phyloP scores from a whole-genome alignment of 2,329 filamentous ascomycete genomes.

The Graphiopsis chlorocephala region DNA sequence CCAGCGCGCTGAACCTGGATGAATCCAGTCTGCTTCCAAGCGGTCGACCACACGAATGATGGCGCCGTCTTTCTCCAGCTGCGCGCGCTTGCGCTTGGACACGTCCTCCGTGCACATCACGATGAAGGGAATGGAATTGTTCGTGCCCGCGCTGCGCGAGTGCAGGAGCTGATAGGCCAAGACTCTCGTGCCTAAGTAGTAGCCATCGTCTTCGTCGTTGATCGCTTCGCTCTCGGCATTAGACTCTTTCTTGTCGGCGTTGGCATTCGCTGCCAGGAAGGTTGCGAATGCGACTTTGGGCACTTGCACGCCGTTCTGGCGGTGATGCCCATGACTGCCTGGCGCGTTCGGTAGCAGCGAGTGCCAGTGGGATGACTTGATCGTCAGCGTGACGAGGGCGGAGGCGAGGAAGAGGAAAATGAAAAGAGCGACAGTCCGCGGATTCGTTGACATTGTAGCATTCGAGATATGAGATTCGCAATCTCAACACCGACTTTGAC shows the following conservation, averaged over 20 bases:
- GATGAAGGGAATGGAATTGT: conserved; percentile 37
- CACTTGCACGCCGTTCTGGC: conserved; percentile 20
- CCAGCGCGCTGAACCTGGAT: conserved; percentile 30
- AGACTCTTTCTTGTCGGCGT: conserved; percentile 20
- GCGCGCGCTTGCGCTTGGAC: conserved; percentile 34
- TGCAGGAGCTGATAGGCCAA: conserved; percentile 40
- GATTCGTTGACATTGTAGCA: conserved; percentile 19
- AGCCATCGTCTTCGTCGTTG: conserved; percentile 35
- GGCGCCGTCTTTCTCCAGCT: conserved; percentile 37
- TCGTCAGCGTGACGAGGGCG: conserved; percentile 32
- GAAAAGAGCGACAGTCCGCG: conserved; percentile 32
- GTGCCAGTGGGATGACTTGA: conserved; percentile 23
- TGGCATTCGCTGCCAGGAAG: conserved; percentile 34
- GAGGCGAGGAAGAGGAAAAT: conserved; percentile 36
- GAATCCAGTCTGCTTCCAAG: conserved; percentile 34
- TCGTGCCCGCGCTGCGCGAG: conserved; percentile 34
- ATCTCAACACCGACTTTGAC: not conserved
- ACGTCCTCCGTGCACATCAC: conserved; percentile 38
- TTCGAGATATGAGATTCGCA: not conserved
- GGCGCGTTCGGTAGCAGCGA: conserved; percentile 23
- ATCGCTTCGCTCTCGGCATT: conserved; percentile 25
- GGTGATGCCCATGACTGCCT: not conserved
- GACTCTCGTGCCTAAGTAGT: conserved; percentile 36
- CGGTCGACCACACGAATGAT: conserved; percentile 35
- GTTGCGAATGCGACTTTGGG: conserved; percentile 39